Base-by-base conservation (phyloP, 2,329 filamentous ascomycete species). In the Diaporthe citriasiana region DNA sequence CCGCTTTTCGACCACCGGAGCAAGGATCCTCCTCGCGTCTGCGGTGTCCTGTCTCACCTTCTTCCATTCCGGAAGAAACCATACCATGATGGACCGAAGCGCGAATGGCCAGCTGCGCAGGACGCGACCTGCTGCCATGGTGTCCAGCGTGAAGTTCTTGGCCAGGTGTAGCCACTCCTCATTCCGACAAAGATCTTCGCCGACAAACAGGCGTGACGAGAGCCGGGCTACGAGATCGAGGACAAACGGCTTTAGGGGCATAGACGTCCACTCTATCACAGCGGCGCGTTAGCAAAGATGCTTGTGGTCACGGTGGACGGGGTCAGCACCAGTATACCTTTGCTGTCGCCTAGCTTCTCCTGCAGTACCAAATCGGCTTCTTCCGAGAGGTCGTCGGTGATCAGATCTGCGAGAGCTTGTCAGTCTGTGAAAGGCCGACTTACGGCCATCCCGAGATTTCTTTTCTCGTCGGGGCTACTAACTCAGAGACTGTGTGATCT, bases 131-230 rank as follows among this genome's bases (percentile, higher is more conserved):
- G 82, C 79, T 66, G 78, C 65, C 78, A 87, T 82, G 55, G 79
- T 78, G 74, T 85, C 80, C n/a, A 83, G 73, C 12, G 85, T 84
- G 76, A 86, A 87, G 35, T 81, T 79, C 79, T 85, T 80, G 56
- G 84, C 78, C 70, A 87, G 83, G 0, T 83, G 78, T 25, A 88
- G 82, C 87, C 87, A 89, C 47, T 82, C 79, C 40, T 83, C 78
- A 76, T 89, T 82, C 8, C 85, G 85, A 78, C 85, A 87, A 17
- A 88, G 77, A 5, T 82, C 79, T 5, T 79, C 76, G 4, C 87
- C 87, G 2, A 89, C 78, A 74, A 89, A 89, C 4, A 88, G 83
- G 7, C 86, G 82, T 1, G 87, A 86, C 0, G 87, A 88, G 15
- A 89, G 76, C 12, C 87, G 85, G 22, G 87, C 85, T 13, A 90